These are phyloP conservation scores for Delphinella strobiligena DNA, from an alignment of 2,329 filamentous ascomycete genomes.

Conservation along the genomic window DNA sequence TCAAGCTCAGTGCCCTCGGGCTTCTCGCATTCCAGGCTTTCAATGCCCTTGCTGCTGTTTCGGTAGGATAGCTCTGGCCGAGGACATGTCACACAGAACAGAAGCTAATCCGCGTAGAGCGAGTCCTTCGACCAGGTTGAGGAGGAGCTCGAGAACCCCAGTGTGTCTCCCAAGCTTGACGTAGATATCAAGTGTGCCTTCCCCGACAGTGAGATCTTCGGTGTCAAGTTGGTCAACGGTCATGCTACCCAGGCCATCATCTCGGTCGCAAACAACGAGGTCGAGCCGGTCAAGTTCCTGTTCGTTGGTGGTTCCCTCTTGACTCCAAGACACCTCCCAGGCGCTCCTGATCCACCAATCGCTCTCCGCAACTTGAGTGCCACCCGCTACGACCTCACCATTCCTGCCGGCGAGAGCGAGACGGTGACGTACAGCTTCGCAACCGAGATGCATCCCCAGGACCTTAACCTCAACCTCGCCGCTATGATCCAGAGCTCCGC, in stretches of 20 bases:
- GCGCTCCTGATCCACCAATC: slow-evolving; percentile 37
- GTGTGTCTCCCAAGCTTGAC: slow-evolving; percentile 41
- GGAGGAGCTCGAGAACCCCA: slow-evolving; percentile 43
- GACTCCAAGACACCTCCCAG: slow-evolving; percentile 40
- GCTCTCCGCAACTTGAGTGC: slow-evolving; percentile 78
- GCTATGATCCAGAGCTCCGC: slow-evolving; percentile 59
- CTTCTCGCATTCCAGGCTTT: slow-evolving; percentile 59
- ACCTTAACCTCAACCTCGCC: slow-evolving; percentile 65
- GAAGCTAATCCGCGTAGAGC: too few species aligned
- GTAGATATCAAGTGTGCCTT: slow-evolving; percentile 47
- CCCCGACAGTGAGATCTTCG: slow-evolving; percentile 68
- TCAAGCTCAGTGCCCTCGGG: slow-evolving; percentile 60
- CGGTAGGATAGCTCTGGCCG: slow-evolving; percentile 21
- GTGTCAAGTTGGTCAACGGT: slow-evolving; percentile 91
- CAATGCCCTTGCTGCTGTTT: slow-evolving; percentile 41
- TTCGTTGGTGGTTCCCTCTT: slow-evolving; percentile 66
- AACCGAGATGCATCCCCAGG: slow-evolving; percentile 86
- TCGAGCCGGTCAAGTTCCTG: slow-evolving; percentile 58
- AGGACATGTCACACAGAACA: slow-evolving; percentile 3
- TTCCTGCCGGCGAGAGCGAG: slow-evolving; percentile 65
- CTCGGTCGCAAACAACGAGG: slow-evolving; percentile 75
- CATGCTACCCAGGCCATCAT: slow-evolving; percentile 72
- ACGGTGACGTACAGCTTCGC: slow-evolving; percentile 72
- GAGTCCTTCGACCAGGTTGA: slow-evolving; percentile 36
- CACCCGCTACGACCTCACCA: slow-evolving; percentile 58